Evolutionary conservation across 1,284 basidiomycete genomes (phyloP).

Genomic region (Prillingera fragicola): DNA sequence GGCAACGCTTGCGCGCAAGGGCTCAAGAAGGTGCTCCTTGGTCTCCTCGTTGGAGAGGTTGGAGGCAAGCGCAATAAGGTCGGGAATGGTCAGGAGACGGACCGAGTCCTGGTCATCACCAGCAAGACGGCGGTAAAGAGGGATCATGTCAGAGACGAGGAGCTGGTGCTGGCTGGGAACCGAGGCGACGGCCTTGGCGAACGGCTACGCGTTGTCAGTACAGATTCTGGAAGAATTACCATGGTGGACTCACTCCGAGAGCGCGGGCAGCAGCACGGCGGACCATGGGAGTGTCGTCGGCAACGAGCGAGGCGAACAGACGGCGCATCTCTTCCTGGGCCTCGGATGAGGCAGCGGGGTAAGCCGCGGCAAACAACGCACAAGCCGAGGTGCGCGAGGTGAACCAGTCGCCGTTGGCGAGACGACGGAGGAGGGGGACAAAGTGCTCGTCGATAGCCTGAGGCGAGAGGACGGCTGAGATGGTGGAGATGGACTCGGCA

Average conservation of each 20-base stretch:
- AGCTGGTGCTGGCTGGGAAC: constrained; percentile 63
- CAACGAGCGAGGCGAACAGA: constrained; percentile 73
- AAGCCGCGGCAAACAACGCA: constrained; percentile 89
- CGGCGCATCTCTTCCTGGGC: constrained; percentile 87
- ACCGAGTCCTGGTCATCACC: constrained; percentile 98
- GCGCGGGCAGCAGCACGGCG: constrained; percentile 92
- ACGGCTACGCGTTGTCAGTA: constrained; percentile 54
- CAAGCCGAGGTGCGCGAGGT: constrained; percentile 97
- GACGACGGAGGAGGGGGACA: constrained; percentile 82
- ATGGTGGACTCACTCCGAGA: constrained; percentile 69
- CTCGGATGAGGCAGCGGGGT: constrained; percentile 65
- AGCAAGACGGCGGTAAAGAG: constrained; percentile 90
- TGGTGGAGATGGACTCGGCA: constrained; percentile 91
- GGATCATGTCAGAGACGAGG: constrained; percentile 78
- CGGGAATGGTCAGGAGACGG: constrained; percentile 89
- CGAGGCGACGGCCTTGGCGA: constrained; percentile 58
- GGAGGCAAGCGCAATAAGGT: constrained; percentile 86
- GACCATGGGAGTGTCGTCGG: constrained; percentile 99
- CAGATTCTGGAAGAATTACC: background rate
- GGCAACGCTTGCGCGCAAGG: constrained; percentile 77
- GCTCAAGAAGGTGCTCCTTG: constrained; percentile 82
- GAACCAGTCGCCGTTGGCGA: constrained; percentile 97
- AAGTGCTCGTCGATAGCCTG: constrained; percentile 84
- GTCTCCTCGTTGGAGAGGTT: constrained; percentile 79
- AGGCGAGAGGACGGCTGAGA: constrained; percentile 71